Conservation (phyloP, 2,329 filamentous ascomycete genomes). For the Ophiosphaerella herpotricha region DNA sequence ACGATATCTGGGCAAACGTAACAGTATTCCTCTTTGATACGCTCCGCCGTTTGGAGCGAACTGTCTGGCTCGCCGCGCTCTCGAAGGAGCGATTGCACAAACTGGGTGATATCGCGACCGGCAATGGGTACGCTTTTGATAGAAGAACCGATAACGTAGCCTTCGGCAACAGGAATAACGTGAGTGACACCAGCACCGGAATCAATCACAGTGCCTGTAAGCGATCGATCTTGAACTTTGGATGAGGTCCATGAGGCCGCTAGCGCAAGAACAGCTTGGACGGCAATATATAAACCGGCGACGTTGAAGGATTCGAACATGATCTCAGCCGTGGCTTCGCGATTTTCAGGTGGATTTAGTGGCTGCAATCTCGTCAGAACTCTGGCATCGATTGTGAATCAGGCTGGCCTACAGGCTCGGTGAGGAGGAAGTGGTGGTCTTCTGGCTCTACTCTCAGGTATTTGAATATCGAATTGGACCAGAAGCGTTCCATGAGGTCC, state of each 20-base stretch:
- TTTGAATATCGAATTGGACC: constrained; percentile 99
- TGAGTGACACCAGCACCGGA: constrained; percentile 98
- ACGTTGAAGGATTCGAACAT: constrained; percentile 99
- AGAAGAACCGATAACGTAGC: constrained; percentile 97
- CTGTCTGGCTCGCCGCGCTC: constrained; percentile 97
- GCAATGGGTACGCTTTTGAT: constrained; percentile 99
- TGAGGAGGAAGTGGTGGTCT: constrained; percentile 97
- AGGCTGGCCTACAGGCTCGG: constrained; percentile 75
- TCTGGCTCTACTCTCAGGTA: constrained; percentile 97
- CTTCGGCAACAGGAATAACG: constrained; percentile 97
- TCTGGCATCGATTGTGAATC: constrained; percentile 1
- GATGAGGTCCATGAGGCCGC: constrained; percentile 98
- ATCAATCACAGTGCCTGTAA: constrained; percentile 97
- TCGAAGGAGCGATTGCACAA: constrained; percentile 92
- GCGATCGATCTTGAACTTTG: constrained; percentile 92
- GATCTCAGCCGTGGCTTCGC: constrained; percentile 98
- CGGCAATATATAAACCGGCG: constrained; percentile 96
- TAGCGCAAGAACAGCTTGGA: constrained; percentile 93
- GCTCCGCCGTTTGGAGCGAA: constrained; percentile 94
- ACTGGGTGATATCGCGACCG: constrained; percentile 97
- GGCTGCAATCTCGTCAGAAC: constrained; percentile 62
- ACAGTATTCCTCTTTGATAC: constrained; percentile 98
- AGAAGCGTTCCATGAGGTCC: constrained; percentile 99
- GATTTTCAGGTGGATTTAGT: constrained; percentile 96
- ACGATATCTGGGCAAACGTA: constrained; percentile 99